Percentiles rank a stretch among this genome's conserved stretches.
Evolutionary conservation across 345 rosid genomes (phyloP).

Genomic region (Psidium guajava): DNA sequence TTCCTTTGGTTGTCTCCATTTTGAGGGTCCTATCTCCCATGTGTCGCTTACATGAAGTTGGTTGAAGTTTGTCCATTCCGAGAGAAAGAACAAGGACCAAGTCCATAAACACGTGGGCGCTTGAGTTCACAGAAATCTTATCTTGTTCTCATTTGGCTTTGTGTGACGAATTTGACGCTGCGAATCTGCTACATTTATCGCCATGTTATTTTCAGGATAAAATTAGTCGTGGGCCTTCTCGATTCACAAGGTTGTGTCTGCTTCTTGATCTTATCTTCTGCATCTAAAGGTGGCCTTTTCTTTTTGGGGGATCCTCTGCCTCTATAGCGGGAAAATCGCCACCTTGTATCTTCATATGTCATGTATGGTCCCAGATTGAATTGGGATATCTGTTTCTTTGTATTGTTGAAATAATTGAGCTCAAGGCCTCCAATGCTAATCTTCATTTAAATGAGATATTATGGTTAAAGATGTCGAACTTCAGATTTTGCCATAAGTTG

Average conservation of each 20-base stretch:
- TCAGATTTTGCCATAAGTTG: not conserved
- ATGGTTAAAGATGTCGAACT: not conserved
- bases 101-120: not conserved
- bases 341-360: not conserved
- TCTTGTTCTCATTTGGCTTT: not conserved
- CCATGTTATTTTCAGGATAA: not conserved
- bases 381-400: not conserved
- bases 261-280: not conserved
- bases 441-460: not conserved
- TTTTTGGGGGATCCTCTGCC: not conserved
- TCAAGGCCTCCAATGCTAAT: not conserved
- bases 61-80: not conserved
- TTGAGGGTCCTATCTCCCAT: not conserved
- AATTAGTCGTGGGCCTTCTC: not conserved
- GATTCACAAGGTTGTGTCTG: not conserved
- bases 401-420: not conserved
- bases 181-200: not conserved
- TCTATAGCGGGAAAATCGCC: not conserved
- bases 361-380: not conserved
- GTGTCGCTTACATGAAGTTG: not conserved
- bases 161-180: not conserved
- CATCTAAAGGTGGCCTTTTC: not conserved
- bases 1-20: not conserved
- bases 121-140: not conserved
- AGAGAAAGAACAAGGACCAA: not conserved